These are phyloP conservation scores for Blakeslea trispora DNA, from an alignment of 371 early-diverging fungal species.

Conservation along the genomic window DNA sequence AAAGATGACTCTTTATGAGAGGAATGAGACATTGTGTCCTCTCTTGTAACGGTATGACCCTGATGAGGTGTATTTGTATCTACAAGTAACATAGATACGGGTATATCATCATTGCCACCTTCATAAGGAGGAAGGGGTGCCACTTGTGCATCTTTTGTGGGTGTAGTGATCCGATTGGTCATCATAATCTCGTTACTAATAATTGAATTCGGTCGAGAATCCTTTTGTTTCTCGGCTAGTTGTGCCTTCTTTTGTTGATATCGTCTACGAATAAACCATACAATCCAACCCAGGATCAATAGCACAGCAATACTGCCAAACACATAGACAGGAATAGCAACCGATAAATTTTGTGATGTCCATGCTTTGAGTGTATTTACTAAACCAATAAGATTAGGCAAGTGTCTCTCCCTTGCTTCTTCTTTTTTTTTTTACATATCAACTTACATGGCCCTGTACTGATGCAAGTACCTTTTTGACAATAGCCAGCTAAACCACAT, in stretches of 20 bases:
- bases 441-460: conserved; percentile 49
- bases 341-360: conserved; percentile 49
- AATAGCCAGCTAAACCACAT: conserved; percentile 78
- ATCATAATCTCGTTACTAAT: conserved; percentile 2
- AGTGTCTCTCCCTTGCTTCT: too few relatives aligned
- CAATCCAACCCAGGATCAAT: conserved; percentile 32
- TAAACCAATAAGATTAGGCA: too few relatives aligned
- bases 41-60: background rate
- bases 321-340: conserved; percentile 60
- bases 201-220: conserved; percentile 37
- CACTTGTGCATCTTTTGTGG: conserved; percentile 12
- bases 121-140: background rate
- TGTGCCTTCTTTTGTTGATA: conserved; percentile 25
- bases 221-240: conserved; percentile 35
- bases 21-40: too few relatives aligned
- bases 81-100: too few relatives aligned
- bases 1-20: conserved; percentile 1
- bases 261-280: conserved; percentile 29
- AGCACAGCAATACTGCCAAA: conserved; percentile 52
- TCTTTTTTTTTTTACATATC: too few relatives aligned
- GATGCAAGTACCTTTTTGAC: conserved; percentile 53
- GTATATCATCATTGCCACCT: too few relatives aligned
- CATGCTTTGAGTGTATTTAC: conserved; percentile 52
- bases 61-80: background rate
- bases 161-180: background rate